A percentile compares a stretch with the other conserved stretches of the same genome.
phyloP scores from a whole-genome alignment of 352 stramenopile species.

The Nothophytophthora sp. region DNA sequence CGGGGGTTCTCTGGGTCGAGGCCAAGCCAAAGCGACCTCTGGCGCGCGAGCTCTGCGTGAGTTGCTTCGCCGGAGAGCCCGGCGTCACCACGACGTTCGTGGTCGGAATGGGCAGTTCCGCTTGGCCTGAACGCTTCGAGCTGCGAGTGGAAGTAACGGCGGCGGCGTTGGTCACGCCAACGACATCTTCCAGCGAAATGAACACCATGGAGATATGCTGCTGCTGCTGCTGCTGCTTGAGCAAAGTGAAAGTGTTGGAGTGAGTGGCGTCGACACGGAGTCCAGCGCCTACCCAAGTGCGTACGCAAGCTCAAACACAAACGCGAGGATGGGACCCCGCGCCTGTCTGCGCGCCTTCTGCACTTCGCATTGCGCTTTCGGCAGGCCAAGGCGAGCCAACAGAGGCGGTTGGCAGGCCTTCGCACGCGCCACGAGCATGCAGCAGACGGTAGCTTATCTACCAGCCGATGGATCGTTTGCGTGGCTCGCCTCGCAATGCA shows the following conservation, averaged over 20 bases:
- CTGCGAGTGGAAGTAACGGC: slow-evolving; percentile 6
- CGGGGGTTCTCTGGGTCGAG: slow-evolving; percentile 12
- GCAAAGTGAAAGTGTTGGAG: no score
- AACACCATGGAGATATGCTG: slow-evolving; percentile 57
- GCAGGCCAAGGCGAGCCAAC: no score
- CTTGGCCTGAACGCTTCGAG: slow-evolving; percentile 9
- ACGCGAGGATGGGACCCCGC: neutral
- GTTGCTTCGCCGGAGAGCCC: slow-evolving; percentile 53
- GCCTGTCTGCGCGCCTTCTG: slow-evolving; percentile 3
- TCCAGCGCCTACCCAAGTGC: slow-evolving; percentile 10
- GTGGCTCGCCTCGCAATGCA: slow-evolving; percentile 15
- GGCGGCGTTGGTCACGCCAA: slow-evolving; percentile 16
- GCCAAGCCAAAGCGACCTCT: slow-evolving; percentile 19
- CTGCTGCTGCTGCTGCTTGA: neutral
- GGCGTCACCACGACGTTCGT: slow-evolving; percentile 71
- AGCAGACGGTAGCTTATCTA: slow-evolving; percentile 9
- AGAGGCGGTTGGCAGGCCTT: no score
- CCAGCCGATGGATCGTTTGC: slow-evolving; percentile 8
- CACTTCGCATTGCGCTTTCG: slow-evolving; percentile 2
- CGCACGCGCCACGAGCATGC: no score
- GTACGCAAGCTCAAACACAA: slow-evolving; percentile 7
- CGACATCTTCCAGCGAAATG: slow-evolving; percentile 73
- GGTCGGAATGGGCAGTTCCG: slow-evolving; percentile 16
- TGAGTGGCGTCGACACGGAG: no score
- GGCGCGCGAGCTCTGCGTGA: slow-evolving; percentile 11